phyloP scores from a whole-genome alignment of 2,329 filamentous ascomycete species.

The Penicillium fuscoglaucum region DNA sequence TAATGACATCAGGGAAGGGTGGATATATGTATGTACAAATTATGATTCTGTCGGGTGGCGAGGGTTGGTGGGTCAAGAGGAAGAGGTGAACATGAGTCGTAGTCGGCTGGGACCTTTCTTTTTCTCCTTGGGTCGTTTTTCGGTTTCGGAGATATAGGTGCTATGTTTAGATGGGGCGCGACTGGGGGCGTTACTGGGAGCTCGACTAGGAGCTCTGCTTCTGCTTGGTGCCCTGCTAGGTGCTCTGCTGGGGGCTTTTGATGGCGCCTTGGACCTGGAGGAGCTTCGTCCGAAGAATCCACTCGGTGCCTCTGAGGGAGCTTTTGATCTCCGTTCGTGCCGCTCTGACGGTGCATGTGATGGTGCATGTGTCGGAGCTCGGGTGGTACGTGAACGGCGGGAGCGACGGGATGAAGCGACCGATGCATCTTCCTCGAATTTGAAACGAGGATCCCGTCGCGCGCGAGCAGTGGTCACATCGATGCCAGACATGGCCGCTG shows the following conservation, averaged over 20 bases:
- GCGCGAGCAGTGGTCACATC: conserved; percentile 36
- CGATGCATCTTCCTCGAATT: conserved; percentile 37
- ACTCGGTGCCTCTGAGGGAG: conserved; percentile 20
- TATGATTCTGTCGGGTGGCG: not conserved
- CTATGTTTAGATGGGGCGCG: conserved; percentile 24
- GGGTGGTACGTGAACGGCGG: conserved; percentile 32
- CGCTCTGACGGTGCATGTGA: conserved; percentile 19
- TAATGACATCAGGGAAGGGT: not conserved
- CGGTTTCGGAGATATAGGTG: conserved; percentile 28
- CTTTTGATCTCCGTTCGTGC: conserved; percentile 21
- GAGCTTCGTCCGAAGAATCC: conserved; percentile 25
- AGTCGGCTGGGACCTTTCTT: conserved; percentile 44
- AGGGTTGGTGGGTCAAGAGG: not conserved
- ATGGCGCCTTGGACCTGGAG: conserved; percentile 25
- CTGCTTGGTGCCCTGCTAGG: conserved; percentile 13
- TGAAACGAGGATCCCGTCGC: conserved; percentile 37
- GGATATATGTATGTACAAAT: conserved; percentile 32
- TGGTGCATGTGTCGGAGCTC: conserved; percentile 18
- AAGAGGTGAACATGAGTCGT: conserved; percentile 39
- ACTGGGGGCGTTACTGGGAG: conserved; percentile 15
- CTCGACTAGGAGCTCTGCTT: conserved; percentile 12
- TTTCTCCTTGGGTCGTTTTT: conserved; percentile 33
- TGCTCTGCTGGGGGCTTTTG: conserved; percentile 20
- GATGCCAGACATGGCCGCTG: conserved; percentile 50
- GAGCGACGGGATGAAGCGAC: conserved; percentile 39